These are phyloP conservation scores for Talaromyces borbonicus DNA, from an alignment of 495 filamentous ascomycete species.

Conservation along the genomic window DNA sequence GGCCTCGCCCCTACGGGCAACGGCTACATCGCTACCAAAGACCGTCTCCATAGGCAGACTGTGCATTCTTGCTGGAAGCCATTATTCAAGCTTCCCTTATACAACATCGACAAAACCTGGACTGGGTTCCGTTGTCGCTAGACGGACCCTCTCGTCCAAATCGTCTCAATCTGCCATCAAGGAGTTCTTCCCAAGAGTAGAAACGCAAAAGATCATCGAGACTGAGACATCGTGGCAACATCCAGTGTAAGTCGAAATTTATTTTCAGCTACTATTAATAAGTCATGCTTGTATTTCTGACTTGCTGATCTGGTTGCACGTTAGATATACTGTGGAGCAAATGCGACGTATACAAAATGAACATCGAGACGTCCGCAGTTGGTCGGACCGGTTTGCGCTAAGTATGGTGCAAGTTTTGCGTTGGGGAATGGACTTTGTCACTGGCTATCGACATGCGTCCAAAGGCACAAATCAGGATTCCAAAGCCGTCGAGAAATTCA, in stretches of 20 bases:
- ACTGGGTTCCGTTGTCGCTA: no score
- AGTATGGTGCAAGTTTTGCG: conserved; percentile 51
- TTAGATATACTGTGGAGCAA: conserved; percentile 52
- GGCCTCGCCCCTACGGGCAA: conserved; percentile 25
- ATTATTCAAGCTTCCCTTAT: background rate
- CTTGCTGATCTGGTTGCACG: conserved; percentile 6
- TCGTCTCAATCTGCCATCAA: conserved; percentile 22
- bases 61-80: background rate
- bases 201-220: conserved; percentile 25
- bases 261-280: background rate
- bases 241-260: conserved; percentile 26
- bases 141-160: conserved; percentile 22
- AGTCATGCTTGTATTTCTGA: background rate
- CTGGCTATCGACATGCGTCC: conserved; percentile 60
- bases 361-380: conserved; percentile 56
- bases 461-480: conserved; percentile 28
- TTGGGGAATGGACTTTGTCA: conserved; percentile 56
- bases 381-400: conserved; percentile 60
- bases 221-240: conserved; percentile 30
- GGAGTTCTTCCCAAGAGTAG: conserved; percentile 31
- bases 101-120: no score
- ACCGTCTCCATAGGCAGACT: background rate
- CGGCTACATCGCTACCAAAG: conserved; percentile 11
- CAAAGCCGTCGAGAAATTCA: conserved; percentile 25
- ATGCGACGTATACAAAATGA: conserved; percentile 54